These are phyloP conservation scores for Microthyrium microscopicum DNA, from an alignment of 2,329 filamentous ascomycete genomes.

Conservation along the genomic window DNA sequence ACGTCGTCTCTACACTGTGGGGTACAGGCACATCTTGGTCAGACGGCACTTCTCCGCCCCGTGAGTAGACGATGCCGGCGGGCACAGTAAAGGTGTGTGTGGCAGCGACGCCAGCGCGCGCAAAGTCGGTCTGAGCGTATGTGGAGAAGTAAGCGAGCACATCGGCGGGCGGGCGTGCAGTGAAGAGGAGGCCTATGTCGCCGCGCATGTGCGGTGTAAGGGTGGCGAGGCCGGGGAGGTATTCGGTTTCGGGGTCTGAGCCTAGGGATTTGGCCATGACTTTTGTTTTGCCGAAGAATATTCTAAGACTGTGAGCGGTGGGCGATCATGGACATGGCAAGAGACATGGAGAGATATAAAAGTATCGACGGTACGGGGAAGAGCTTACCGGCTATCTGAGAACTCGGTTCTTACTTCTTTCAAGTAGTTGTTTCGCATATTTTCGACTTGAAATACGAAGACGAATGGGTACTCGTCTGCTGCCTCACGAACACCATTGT, in stretches of 20 bases:
- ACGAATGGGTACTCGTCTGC: constrained; percentile 76
- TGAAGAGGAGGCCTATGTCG: constrained; percentile 81
- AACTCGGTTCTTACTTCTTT: constrained; percentile 81
- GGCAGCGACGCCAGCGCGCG: constrained; percentile 66
- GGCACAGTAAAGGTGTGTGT: constrained; percentile 66
- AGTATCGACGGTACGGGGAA: not conserved
- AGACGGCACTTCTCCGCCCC: constrained; percentile 58
- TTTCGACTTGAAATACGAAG: constrained; percentile 86
- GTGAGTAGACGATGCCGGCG: constrained; percentile 61
- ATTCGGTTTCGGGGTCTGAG: constrained; percentile 57
- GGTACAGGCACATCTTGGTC: constrained; percentile 77
- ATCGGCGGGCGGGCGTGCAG: constrained; percentile 51
- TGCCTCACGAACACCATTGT: constrained; percentile 71
- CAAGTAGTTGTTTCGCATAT: constrained; percentile 95
- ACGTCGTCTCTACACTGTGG: constrained; percentile 77
- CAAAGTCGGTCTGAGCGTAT: constrained; percentile 70
- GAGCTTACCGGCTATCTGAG: constrained; percentile 58
- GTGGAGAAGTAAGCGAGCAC: constrained; percentile 57
- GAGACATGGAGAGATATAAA: not conserved
- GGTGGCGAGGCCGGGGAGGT: constrained; percentile 58
- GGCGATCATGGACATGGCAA: too few species aligned
- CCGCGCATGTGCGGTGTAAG: constrained; percentile 58
- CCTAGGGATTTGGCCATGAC: constrained; percentile 95
- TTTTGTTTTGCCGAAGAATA: constrained; percentile 99
- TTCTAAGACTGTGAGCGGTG: constrained; percentile 28